These are phyloP conservation scores for Epichloe gansuensis DNA, from an alignment of 2,329 filamentous ascomycete species.

Conservation along the genomic window DNA sequence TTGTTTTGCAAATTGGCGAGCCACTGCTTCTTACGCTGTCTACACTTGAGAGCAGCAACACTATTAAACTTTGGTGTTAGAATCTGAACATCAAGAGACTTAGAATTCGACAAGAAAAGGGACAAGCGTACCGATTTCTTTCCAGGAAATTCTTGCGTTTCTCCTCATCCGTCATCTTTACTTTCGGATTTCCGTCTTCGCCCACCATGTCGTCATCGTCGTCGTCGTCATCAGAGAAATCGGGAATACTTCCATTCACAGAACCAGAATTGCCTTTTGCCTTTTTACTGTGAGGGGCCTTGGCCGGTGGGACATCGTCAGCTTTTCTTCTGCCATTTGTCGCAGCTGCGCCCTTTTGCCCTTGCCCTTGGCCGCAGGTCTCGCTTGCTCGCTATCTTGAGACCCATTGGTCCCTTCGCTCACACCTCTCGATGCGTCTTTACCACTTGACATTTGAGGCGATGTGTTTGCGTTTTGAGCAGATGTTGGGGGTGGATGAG, in stretches of 20 bases:
- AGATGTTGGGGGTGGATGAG: constrained; percentile 31
- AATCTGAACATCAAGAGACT: neutral
- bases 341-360: constrained; percentile 51
- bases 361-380: constrained; percentile 52
- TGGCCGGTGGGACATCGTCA: constrained; percentile 48
- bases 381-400: constrained; percentile 59
- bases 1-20: constrained; percentile 87
- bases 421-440: constrained; percentile 39
- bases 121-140: constrained; percentile 66
- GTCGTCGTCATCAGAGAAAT: constrained; percentile 41
- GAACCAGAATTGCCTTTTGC: constrained; percentile 34
- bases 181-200: constrained; percentile 45
- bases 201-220: constrained; percentile 34
- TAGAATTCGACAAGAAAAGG: neutral
- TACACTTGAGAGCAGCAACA: constrained; percentile 90
- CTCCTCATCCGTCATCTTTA: constrained; percentile 95
- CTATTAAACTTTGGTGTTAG: constrained; percentile 31
- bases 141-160: constrained; percentile 98
- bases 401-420: constrained; percentile 63
- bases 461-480: constrained; percentile 29
- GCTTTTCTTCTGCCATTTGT: constrained; percentile 67
- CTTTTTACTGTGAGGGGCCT: constrained; percentile 58
- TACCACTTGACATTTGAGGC: constrained; percentile 37
- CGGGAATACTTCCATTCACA: constrained; percentile 27
- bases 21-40: constrained; percentile 98